phyloP scores from a whole-genome alignment of 2,329 filamentous ascomycete genomes.

The Alternaria sp. region DNA sequence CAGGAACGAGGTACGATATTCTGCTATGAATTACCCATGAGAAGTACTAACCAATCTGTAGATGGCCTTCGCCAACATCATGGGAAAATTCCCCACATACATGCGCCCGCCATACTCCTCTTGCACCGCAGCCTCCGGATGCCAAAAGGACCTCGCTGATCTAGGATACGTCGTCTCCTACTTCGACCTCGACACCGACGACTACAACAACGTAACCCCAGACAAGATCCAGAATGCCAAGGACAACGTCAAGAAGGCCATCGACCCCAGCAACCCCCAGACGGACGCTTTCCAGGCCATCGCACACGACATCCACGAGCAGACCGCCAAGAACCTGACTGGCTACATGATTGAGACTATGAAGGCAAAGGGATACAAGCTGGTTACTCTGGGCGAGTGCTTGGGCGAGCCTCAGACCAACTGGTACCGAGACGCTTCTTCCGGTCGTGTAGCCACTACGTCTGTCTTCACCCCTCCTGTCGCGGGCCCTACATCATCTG shows the following conservation, averaged over 20 bases:
- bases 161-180: conserved; percentile 67
- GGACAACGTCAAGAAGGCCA: conserved; percentile 49
- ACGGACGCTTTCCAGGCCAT: conserved; percentile 57
- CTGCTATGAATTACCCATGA: background rate
- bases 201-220: conserved; percentile 42
- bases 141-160: conserved; percentile 46
- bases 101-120: conserved; percentile 58
- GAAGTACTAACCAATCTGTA: background rate
- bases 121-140: conserved; percentile 46
- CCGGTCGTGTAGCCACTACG: conserved; percentile 13
- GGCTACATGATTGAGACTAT: conserved; percentile 50
- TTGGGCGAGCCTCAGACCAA: conserved; percentile 51
- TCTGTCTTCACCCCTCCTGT: conserved; percentile 15
- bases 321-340: conserved; percentile 52
- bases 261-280: conserved; percentile 37
- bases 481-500: conserved; percentile 24
- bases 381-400: conserved; percentile 56
- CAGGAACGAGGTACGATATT: conserved; percentile 51
- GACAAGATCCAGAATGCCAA: conserved; percentile 43
- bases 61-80: conserved; percentile 61
- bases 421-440: conserved; percentile 52
- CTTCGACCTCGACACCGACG: conserved; percentile 64
- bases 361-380: conserved; percentile 46
- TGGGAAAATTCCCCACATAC: conserved; percentile 63
- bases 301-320: conserved; percentile 56